A percentile compares a stretch with the other conserved stretches of the same genome.
phyloP scores from a whole-genome alignment of 768 basidiomycete genomes.

The Mrakia gelida region DNA sequence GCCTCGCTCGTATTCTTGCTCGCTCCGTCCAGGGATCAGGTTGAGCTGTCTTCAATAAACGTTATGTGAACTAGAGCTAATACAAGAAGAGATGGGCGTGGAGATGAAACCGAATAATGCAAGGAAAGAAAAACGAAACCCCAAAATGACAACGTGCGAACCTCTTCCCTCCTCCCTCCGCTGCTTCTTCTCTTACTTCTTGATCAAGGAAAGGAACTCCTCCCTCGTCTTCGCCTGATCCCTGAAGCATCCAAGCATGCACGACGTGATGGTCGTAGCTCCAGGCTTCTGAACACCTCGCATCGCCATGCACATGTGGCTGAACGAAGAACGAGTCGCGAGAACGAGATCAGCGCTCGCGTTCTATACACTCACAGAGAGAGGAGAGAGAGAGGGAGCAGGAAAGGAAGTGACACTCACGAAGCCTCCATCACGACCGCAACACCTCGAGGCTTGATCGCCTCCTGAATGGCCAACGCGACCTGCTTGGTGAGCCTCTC shows the following conservation, averaged over 20 bases:
- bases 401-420: constrained; percentile 53
- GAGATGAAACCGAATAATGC: background rate
- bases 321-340: constrained; percentile 43
- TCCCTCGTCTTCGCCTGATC: constrained; percentile 98
- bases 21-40: background rate
- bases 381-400: background rate
- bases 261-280: constrained; percentile 87
- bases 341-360: background rate
- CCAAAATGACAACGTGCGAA: background rate
- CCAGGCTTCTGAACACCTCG: constrained; percentile 99
- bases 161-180: too few relatives aligned
- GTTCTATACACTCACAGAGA: background rate
- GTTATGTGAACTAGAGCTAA: background rate
- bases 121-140: background rate
- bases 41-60: constrained; percentile 11
- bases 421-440: constrained; percentile 99
- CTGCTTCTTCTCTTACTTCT: background rate
- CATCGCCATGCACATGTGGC: constrained; percentile 99
- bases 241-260: constrained; percentile 97
- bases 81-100: background rate
- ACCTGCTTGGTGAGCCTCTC: constrained; percentile 97
- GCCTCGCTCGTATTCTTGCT: too few relatives aligned
- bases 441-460: constrained; percentile 93
- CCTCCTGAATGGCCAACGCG: constrained; percentile 95
- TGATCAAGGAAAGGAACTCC: constrained; percentile 47